These are phyloP conservation scores for Debaryomyces hansenii DNA, from an alignment of 805 yeast species.

Conservation along the genomic window DNA sequence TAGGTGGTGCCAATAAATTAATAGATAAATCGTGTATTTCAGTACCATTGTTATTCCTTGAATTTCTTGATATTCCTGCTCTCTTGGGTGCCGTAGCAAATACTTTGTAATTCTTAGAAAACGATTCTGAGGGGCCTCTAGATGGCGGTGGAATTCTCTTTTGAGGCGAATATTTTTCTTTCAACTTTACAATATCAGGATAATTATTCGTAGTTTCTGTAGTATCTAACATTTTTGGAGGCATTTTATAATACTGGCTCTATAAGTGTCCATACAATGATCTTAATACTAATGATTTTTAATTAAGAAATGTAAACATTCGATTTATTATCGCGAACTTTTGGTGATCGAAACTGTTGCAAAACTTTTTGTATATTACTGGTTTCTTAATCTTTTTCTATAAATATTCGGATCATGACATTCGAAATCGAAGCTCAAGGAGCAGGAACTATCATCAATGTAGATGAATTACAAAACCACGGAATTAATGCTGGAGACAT, in stretches of 20 bases:
- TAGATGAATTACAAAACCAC: constrained; percentile 12
- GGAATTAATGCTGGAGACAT: constrained; percentile 17
- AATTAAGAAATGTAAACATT: neutral
- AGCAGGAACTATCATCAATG: constrained; percentile 4
- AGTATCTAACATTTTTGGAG: neutral
- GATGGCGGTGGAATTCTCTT: constrained; percentile 6
- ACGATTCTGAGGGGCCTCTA: neutral
- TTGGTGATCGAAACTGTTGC: neutral
- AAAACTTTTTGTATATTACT: neutral
- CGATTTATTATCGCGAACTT: neutral
- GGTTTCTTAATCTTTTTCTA: neutral
- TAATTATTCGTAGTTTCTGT: neutral
- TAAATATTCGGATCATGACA: constrained; percentile 1
- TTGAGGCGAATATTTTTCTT: constrained; percentile 9
- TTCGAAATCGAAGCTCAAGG: constrained; percentile 7
- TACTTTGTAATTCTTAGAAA: constrained; percentile 3
- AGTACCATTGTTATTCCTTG: neutral
- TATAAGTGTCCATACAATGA: neutral
- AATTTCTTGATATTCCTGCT: neutral
- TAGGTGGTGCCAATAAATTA: neutral
- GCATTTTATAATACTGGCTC: neutral
- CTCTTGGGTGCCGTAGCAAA: constrained; percentile 7
- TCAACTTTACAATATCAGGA: constrained; percentile 4
- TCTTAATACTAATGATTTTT: neutral
- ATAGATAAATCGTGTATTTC: neutral